Base-by-base conservation (phyloP, 2,329 filamentous ascomycete species). In the Fusarium setosum region DNA sequence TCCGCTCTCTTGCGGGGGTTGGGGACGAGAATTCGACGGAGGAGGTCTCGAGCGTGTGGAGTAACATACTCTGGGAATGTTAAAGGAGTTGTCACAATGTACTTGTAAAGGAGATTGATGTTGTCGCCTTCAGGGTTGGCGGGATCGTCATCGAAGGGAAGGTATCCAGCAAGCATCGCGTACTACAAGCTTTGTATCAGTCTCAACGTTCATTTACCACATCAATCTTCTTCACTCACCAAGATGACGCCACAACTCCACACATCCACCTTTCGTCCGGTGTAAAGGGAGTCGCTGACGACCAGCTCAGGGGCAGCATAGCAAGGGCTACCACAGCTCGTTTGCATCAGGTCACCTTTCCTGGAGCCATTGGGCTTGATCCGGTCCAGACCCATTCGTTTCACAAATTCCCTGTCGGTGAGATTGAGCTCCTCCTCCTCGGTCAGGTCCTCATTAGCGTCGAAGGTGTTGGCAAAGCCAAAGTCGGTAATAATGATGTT, bases 401-500 rank as follows among this genome's bases (percentile, higher is more conserved):
- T 95, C 63, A 98, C 91, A 74, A 90, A 96, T 17, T 97, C 94
- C 68, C 93, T 92, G 74, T 97, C 95, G 23, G 88, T 87, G 20
- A 99, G 82, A 65, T 94, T 92, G 72, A 93, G 88, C 78, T 98
- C 96, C 68, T 97, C 92, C 59, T 97, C 94, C 61, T 97, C 93
- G 5, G 88, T 88, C 35, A 99, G 85, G 76, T 97, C 94, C 74
- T 99, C 96, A 32, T 84, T 81, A 0, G 96, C 88, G 74, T 97
- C 92, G 75, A 99, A 99, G 0, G 94, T 98, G 79, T 99, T 99
- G 70, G 96, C 96, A 76, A 99, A 99, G 17, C 96, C 96, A 79
- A 99, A 99, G 80, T 99, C 96, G 15, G 96, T 99, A 75, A 99
- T 99, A 80, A 99, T 99, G 74, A 99, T 98, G 82, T 99, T 99